These are phyloP conservation scores for Backusella circina DNA, from an alignment of 192 early-diverging fungal genomes.

Conservation along the genomic window DNA sequence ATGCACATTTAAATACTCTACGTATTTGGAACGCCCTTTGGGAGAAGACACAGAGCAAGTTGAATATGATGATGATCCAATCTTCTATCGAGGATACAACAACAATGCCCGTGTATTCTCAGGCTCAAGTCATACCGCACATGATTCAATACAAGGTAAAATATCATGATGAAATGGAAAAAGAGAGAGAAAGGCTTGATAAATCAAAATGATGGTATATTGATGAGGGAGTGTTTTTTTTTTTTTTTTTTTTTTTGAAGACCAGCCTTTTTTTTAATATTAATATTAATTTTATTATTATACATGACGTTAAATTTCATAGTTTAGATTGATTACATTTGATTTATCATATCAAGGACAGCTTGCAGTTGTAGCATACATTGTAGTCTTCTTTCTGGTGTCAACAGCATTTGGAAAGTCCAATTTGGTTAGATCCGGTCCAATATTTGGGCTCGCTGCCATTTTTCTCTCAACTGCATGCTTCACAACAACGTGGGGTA, in stretches of 20 bases:
- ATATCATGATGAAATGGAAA: not conserved
- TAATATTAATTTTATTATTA: not conserved
- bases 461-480: conserved; percentile 63
- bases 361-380: conserved; percentile 53
- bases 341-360: conserved; percentile 29
- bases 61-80: not conserved
- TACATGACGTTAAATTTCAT: too few relatives aligned
- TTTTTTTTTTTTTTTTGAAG: not conserved
- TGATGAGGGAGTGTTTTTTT: not conserved
- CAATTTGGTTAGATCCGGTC: conserved; percentile 75
- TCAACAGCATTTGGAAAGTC: conserved; percentile 61
- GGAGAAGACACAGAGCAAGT: not conserved
- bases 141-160: conserved; percentile 16
- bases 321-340: conserved; percentile 16
- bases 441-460: conserved; percentile 64
- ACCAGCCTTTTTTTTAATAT: not conserved
- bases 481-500: conserved; percentile 59
- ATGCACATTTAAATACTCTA: not conserved
- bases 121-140: not conserved
- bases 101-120: not conserved
- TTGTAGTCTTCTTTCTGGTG: conserved; percentile 66
- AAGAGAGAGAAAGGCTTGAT: not conserved
- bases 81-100: not conserved
- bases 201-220: not conserved
- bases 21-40: conserved; percentile 22